Evolutionary conservation across 768 basidiomycete species (phyloP).

Genomic region (Calvatia gigantea): DNA sequence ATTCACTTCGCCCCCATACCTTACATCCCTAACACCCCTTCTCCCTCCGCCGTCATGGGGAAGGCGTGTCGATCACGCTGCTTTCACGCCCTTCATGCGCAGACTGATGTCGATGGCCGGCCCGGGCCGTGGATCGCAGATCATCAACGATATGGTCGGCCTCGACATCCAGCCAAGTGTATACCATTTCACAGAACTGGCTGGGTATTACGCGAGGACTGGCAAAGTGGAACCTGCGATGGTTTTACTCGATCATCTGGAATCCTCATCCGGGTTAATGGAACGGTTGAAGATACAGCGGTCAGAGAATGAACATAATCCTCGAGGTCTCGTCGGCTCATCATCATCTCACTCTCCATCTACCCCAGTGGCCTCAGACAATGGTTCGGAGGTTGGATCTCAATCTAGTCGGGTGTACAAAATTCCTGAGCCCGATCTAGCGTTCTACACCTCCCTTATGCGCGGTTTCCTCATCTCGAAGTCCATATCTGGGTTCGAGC

Average conservation of each 20-base stretch:
- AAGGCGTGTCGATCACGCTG: constrained; percentile 20
- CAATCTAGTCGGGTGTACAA: not conserved
- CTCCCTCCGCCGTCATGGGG: constrained; percentile 27
- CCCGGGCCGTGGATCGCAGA: constrained; percentile 28
- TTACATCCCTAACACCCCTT: constrained; percentile 18
- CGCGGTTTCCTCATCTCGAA: constrained; percentile 31
- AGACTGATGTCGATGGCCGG: constrained; percentile 30
- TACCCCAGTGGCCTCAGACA: constrained; percentile 2
- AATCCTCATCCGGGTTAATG: constrained; percentile 15
- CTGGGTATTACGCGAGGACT: constrained; percentile 38
- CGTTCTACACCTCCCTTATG: constrained; percentile 34
- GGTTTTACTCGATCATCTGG: constrained; percentile 39
- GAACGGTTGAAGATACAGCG: not conserved
- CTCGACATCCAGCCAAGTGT: constrained; percentile 42
- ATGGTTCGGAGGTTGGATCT: not conserved
- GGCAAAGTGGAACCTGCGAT: constrained; percentile 34
- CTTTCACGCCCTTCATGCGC: constrained; percentile 55
- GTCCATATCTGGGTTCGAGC: constrained; percentile 25
- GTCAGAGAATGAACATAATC: not conserved
- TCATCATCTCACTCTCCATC: not conserved
- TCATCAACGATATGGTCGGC: constrained; percentile 52
- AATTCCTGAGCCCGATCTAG: constrained; percentile 22
- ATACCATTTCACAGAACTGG: constrained; percentile 49
- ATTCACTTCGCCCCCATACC: constrained; percentile 1
- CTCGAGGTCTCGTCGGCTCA: not conserved